Conservation (phyloP, 768 basidiomycete species). For the Trametes punicea region DNA sequence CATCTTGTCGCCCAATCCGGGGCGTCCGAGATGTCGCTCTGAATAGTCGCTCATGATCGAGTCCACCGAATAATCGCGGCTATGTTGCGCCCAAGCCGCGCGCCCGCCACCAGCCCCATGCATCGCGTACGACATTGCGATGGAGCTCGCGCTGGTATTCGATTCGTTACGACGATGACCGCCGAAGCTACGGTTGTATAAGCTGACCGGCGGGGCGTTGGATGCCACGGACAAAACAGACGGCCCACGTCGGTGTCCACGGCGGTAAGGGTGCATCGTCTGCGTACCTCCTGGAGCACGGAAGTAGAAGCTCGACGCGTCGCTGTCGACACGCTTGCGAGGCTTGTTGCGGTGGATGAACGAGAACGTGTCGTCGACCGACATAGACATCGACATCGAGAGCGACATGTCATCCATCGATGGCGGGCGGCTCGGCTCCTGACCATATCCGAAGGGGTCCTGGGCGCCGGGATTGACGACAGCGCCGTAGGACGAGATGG, state of each 20-base stretch:
- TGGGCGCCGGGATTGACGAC: constrained; percentile 56
- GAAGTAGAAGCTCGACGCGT: constrained; percentile 79
- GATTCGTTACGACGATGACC: constrained; percentile 53
- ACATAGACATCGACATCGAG: constrained; percentile 48
- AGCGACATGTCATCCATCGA: constrained; percentile 48
- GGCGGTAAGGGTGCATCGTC: constrained; percentile 34
- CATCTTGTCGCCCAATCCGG: constrained; percentile 86
- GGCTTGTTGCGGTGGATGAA: constrained; percentile 44
- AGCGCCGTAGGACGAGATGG: constrained; percentile 74
- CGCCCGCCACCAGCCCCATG: constrained; percentile 53
- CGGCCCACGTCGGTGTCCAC: constrained; percentile 59
- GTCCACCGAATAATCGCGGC: constrained; percentile 56
- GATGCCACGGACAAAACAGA: constrained; percentile 50
- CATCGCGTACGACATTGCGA: constrained; percentile 53
- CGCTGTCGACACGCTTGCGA: constrained; percentile 64
- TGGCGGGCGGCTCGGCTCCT: constrained; percentile 49
- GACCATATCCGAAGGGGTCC: constrained; percentile 74
- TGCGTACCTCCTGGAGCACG: constrained; percentile 35
- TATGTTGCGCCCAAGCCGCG: constrained; percentile 58
- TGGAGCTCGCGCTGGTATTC: constrained; percentile 52
- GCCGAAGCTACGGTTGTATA: constrained; percentile 67
- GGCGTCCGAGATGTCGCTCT: constrained; percentile 54
- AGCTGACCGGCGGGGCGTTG: constrained; percentile 62
- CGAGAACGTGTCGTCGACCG: constrained; percentile 72
- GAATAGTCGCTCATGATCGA: constrained; percentile 67